These are phyloP conservation scores for Globisporangium nunn DNA, from an alignment of 352 stramenopile species.

Conservation along the genomic window DNA sequence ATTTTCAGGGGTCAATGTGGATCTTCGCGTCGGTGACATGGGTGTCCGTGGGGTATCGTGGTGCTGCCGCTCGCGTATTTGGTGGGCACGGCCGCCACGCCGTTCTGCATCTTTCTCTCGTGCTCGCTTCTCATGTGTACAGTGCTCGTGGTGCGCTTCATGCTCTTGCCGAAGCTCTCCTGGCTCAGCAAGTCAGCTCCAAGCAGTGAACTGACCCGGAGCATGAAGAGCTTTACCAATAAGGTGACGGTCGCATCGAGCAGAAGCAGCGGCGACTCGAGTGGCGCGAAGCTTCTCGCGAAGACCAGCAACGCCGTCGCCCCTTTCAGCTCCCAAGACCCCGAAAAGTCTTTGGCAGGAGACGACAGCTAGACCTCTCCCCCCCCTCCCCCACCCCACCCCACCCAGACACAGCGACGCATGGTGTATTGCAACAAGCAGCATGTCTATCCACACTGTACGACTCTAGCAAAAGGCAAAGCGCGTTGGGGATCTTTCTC, in stretches of 20 bases:
- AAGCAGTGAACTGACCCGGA: not conserved
- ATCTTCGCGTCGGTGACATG: conserved; percentile 23
- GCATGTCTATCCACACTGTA: no score
- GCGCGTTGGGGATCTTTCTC: no score
- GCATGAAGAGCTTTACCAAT: not conserved
- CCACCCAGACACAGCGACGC: not conserved
- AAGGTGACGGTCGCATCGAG: not conserved
- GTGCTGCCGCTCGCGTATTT: conserved; percentile 21
- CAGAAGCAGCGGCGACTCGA: not conserved
- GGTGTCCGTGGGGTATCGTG: conserved; percentile 17
- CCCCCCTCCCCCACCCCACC: no score
- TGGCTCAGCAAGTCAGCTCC: not conserved
- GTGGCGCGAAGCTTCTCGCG: not conserved
- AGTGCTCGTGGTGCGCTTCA: conserved; percentile 13
- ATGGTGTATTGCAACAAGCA: not conserved
- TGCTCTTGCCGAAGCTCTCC: conserved; percentile 12
- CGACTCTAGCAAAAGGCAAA: no score
- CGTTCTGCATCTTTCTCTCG: conserved; percentile 14
- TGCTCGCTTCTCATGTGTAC: conserved; percentile 9
- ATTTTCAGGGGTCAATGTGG: conserved; percentile 38
- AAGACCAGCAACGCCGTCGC: not conserved
- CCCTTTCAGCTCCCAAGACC: not conserved
- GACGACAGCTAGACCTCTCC: not conserved
- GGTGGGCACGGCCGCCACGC: conserved; percentile 10
- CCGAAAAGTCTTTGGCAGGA: not conserved